These are phyloP conservation scores for Leptosphaerulina australis DNA, from an alignment of 2,329 filamentous ascomycete species.

Conservation along the genomic window DNA sequence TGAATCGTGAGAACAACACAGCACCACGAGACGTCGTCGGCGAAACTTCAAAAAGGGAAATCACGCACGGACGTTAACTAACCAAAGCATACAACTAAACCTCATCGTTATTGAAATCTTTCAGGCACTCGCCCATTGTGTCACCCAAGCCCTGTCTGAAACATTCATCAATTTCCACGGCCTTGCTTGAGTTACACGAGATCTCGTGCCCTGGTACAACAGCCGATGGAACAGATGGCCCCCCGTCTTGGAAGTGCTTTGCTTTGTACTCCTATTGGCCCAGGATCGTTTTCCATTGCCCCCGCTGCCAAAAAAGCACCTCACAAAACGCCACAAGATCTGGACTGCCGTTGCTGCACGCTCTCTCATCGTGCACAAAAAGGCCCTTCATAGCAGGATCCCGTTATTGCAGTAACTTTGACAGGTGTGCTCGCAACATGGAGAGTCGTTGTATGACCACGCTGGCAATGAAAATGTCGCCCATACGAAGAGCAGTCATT, in stretches of 20 bases:
- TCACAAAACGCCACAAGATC: conserved; percentile 28
- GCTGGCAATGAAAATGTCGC: conserved; percentile 20
- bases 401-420: conserved; percentile 17
- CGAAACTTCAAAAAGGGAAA: conserved; percentile 23
- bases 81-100: not conserved
- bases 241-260: conserved; percentile 7
- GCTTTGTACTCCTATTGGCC: conserved; percentile 24
- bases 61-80: conserved; percentile 10
- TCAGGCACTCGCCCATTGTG: conserved; percentile 10
- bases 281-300: conserved; percentile 2
- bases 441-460: conserved; percentile 17
- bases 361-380: conserved; percentile 23
- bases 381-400: conserved; percentile 21
- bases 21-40: conserved; percentile 21
- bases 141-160: conserved; percentile 25
- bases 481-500: conserved; percentile 8
- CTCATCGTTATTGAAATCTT: conserved; percentile 4
- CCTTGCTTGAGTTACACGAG: conserved; percentile 19
- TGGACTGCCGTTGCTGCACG: conserved; percentile 24
- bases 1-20: conserved; percentile 22
- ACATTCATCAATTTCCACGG: conserved; percentile 19
- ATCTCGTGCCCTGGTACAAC: conserved; percentile 23
- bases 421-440: conserved; percentile 28
- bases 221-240: conserved; percentile 13
- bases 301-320: conserved; percentile 25